Evolutionary conservation across 1,284 basidiomycete species (phyloP).

Genomic region (Puccinia triticina): DNA sequence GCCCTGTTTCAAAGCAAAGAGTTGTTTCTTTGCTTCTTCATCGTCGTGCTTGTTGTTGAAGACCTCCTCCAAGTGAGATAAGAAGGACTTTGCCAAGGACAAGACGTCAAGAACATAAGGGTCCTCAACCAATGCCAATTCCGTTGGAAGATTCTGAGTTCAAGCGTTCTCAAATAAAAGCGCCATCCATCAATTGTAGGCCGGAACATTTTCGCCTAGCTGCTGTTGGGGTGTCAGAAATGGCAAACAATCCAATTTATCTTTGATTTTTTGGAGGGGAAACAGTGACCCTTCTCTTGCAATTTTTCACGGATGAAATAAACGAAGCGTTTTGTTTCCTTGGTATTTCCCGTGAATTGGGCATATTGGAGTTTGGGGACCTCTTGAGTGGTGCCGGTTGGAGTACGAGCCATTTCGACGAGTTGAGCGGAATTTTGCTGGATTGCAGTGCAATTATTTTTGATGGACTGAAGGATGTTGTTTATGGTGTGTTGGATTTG

Average conservation of each 20-base stretch:
- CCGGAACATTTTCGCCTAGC: not conserved
- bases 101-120: not conserved
- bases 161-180: constrained; percentile 1
- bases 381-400: no score
- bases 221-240: constrained; percentile 3
- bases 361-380: not conserved
- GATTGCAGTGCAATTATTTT: no score
- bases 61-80: not conserved
- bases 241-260: constrained; percentile 23
- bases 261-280: constrained; percentile 5
- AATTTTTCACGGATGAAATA: not conserved
- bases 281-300: not conserved
- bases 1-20: not conserved
- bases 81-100: not conserved
- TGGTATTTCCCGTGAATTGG: not conserved
- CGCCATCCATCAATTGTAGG: constrained; percentile 33
- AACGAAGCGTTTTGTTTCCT: constrained; percentile 1
- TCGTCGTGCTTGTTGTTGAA: constrained; percentile 1
- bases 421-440: no score
- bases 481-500: no score
- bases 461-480: no score
- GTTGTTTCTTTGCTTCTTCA: constrained; percentile 13
- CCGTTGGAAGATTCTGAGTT: not conserved
- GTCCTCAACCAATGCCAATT: not conserved
- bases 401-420: no score